These are phyloP conservation scores for Anastatica hierochuntica DNA, from an alignment of 345 rosid genomes.

Conservation along the genomic window DNA sequence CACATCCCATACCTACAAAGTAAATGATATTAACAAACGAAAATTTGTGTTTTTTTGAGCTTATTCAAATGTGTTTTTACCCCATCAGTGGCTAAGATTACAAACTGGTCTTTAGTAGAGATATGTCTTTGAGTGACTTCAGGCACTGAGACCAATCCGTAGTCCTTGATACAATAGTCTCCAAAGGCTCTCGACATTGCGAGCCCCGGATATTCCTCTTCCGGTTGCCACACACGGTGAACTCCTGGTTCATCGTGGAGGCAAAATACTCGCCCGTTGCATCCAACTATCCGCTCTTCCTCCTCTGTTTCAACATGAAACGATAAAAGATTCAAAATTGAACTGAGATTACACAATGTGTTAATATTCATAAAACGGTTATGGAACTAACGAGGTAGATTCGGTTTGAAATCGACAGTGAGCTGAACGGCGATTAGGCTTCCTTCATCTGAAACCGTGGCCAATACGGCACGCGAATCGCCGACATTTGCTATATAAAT, in stretches of 20 bases:
- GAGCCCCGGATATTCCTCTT: slow-evolving; percentile 67
- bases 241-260: slow-evolving; percentile 81
- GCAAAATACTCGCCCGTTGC: slow-evolving; percentile 75
- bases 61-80: slow-evolving; percentile 33
- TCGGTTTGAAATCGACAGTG: slow-evolving; percentile 83
- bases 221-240: slow-evolving; percentile 85
- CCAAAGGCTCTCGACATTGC: slow-evolving; percentile 99
- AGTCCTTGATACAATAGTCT: slow-evolving; percentile 77
- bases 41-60: too few relatives aligned
- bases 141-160: slow-evolving; percentile 78
- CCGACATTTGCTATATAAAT: slow-evolving; percentile 74
- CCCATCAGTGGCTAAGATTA: slow-evolving; percentile 88
- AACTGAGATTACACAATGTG: too few relatives aligned
- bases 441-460: slow-evolving; percentile 69
- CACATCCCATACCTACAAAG: slow-evolving; percentile 87
- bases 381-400: slow-evolving; percentile 76
- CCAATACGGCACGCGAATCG: slow-evolving; percentile 90
- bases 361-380: too few relatives aligned
- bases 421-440: slow-evolving; percentile 75
- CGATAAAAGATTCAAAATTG: background rate
- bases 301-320: slow-evolving; percentile 48
- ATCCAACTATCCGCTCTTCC: slow-evolving; percentile 60
- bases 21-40: too few relatives aligned
- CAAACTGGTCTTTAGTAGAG: slow-evolving; percentile 62
- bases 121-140: slow-evolving; percentile 78